Evolutionary conservation across 768 basidiomycete species (phyloP), one percentile per base, ranked within the genome.

Genomic region (Pholiota molesta): DNA sequence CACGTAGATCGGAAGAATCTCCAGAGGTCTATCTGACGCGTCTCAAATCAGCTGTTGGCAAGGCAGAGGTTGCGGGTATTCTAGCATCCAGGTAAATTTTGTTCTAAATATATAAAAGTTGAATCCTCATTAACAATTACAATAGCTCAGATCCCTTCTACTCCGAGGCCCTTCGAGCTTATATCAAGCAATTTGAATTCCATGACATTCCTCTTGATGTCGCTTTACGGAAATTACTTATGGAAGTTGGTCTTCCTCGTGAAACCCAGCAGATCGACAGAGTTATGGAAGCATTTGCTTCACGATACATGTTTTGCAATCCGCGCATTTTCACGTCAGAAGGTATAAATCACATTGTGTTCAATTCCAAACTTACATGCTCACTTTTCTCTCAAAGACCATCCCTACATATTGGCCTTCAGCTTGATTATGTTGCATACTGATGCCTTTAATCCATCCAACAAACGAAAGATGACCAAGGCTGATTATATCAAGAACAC

Each of bases 221-320:
- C 31, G 93, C 97, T 19, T 77, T 99, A 44, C 89, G 97, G 42
- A 88, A 87, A 69, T 72, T 99, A 52, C 81, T 99, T 37, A 94
- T 97, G 91, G 88, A 95, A 67, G 86, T 97, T 23, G 87, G 92
- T 40, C 83, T 99, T 28, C 97, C 97, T 2, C 83, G 89, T 59
- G 97, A 99, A 79, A 98, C 97, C 1, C 97, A 99, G 72, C 97
- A 99, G 74, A 99, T 99, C 62, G 97, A 99, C 75, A 84, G 97
- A 60, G 94, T 98, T 52, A 94, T 99, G 69, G 95, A 99, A 75
- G 92, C 94, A 0, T 99, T 99, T 75, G 92, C 97, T 5, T 81
- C 79, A 47, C 85, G 91, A 62, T 99, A 97, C 74, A 76, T 87
- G 61, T 79, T 83, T 52, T 95, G 94, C 73, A 97, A 99, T 71